These are phyloP conservation scores for Rubus parviflorus DNA, from an alignment of 306 rosid genomes.

Conservation along the genomic window DNA sequence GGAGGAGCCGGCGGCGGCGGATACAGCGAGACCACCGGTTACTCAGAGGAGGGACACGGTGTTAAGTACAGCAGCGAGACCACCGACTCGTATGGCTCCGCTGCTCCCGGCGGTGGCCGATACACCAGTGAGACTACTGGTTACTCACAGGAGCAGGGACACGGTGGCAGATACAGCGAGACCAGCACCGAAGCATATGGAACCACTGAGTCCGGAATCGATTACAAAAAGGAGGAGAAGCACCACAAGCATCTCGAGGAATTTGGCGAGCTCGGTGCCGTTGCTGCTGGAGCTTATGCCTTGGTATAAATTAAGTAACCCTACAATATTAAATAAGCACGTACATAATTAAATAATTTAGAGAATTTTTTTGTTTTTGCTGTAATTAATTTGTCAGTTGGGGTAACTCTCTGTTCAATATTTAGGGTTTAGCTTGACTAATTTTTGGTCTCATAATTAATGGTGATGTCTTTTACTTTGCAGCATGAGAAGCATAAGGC, in stretches of 20 bases:
- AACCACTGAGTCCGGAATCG: constrained; percentile 17
- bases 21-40: not conserved
- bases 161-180: constrained; percentile 16
- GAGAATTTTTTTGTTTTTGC: too few species aligned
- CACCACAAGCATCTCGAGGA: constrained; percentile 66
- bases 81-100: not conserved
- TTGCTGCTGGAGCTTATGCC: constrained; percentile 59
- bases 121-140: not conserved
- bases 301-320: constrained; percentile 45
- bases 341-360: too few species aligned
- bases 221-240: constrained; percentile 66
- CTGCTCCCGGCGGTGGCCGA: constrained; percentile 10
- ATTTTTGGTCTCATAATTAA: not conserved
- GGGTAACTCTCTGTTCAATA: too few species aligned
- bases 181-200: not conserved
- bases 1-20: constrained; percentile 8
- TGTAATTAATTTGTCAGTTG: too few species aligned
- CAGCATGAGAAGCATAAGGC: constrained; percentile 69
- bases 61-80: not conserved
- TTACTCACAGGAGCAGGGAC: not conserved
- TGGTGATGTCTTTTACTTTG: not conserved
- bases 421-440: not conserved
- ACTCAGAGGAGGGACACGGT: not conserved
- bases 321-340: not conserved
- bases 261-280: constrained; percentile 48